Evolutionary conservation across 306 rosid species (phyloP).

Genomic region (Psophocarpus tetragonolobus): DNA sequence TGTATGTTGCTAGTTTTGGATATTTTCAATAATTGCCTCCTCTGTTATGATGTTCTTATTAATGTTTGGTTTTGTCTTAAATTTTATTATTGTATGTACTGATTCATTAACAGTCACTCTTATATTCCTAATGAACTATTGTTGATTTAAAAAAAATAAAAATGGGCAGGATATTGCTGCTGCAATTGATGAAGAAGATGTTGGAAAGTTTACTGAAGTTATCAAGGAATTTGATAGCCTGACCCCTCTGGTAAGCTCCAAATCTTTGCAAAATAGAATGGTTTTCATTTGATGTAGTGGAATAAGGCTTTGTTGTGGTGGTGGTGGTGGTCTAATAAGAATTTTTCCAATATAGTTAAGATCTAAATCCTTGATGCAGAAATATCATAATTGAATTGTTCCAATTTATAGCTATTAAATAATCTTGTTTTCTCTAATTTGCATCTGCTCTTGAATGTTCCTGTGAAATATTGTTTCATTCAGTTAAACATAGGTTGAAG

Average conservation of each 20-base stretch:
- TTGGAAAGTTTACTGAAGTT: conserved; percentile 80
- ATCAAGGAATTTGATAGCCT: conserved; percentile 94
- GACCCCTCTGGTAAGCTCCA: conserved; percentile 77
- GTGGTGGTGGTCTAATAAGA: neutral
- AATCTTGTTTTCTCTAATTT: neutral
- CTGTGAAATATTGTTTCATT: neutral
- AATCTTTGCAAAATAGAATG: neutral
- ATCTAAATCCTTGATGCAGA: neutral
- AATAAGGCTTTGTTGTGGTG: too few relatives aligned
- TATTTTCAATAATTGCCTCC: neutral
- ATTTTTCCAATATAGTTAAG: neutral
- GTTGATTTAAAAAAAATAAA: neutral
- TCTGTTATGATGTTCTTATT: neutral
- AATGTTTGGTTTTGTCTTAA: neutral
- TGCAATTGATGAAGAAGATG: conserved; percentile 81
- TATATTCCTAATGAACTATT: neutral
- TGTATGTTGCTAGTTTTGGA: conserved; percentile 47
- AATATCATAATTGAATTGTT: conserved; percentile 1
- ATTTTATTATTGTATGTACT: neutral
- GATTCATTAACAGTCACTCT: conserved; percentile 4
- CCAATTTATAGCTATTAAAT: neutral
- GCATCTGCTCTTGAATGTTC: neutral
- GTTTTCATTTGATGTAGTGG: neutral
- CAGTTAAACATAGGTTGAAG: too few relatives aligned
- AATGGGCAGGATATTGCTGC: conserved; percentile 72